phyloP scores from a whole-genome alignment of 495 filamentous ascomycete species.

The Tuber umbilicatum region DNA sequence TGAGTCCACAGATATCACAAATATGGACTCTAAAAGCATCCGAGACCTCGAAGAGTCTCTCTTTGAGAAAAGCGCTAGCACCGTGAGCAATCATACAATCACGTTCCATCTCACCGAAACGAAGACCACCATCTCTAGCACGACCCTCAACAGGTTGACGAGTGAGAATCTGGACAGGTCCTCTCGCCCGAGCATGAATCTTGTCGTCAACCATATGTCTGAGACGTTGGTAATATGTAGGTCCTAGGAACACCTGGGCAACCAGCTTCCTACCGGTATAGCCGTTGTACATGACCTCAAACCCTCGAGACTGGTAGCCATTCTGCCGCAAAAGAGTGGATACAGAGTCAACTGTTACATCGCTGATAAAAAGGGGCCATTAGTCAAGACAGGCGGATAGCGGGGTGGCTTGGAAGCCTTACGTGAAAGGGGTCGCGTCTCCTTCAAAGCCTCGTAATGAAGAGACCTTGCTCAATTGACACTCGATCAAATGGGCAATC shows the following conservation, averaged over 20 bases:
- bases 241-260: constrained; percentile 92
- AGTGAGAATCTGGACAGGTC: constrained; percentile 94
- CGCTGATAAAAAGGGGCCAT: constrained; percentile 37
- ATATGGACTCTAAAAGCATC: constrained; percentile 98
- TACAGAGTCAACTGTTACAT: constrained; percentile 92
- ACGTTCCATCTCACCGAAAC: constrained; percentile 99
- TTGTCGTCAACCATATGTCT: constrained; percentile 99
- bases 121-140: constrained; percentile 92
- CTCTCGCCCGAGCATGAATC: constrained; percentile 93
- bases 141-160: constrained; percentile 97
- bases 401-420: neutral
- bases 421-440: constrained; percentile 93
- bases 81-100: constrained; percentile 99
- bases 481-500: constrained; percentile 99
- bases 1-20: constrained; percentile 96
- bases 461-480: constrained; percentile 89
- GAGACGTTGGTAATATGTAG: constrained; percentile 97
- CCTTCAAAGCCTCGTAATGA: constrained; percentile 86
- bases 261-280: constrained; percentile 90
- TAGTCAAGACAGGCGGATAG: neutral
- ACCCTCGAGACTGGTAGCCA: constrained; percentile 93
- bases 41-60: constrained; percentile 85
- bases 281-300: constrained; percentile 98
- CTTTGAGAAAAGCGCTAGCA: constrained; percentile 91
- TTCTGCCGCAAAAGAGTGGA: constrained; percentile 80